Conservation (phyloP, 2,329 filamentous ascomycete species). For the Zasmidium cellare region DNA sequence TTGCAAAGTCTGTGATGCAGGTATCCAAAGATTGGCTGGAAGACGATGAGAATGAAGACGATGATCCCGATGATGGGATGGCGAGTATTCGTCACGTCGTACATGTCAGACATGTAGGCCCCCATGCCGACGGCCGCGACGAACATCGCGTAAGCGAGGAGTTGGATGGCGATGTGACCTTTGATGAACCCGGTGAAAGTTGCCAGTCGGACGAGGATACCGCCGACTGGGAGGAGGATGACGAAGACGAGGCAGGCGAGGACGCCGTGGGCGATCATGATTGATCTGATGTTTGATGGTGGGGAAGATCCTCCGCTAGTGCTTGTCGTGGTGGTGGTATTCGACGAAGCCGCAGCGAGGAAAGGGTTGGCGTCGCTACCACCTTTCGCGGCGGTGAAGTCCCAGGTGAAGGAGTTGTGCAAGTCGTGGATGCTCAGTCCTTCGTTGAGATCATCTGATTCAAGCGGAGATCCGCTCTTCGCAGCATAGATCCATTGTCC, state of each 20-base stretch:
- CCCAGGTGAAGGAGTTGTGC: slow-evolving; percentile 45
- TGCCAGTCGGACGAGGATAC: slow-evolving; percentile 45
- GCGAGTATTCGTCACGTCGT: slow-evolving; percentile 41
- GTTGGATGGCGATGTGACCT: slow-evolving; percentile 50
- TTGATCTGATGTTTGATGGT: slow-evolving; percentile 11
- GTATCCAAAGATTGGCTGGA: slow-evolving; percentile 56
- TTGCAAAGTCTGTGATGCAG: slow-evolving; percentile 54
- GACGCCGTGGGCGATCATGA: slow-evolving; percentile 45
- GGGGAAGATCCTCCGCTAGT: slow-evolving; percentile 2
- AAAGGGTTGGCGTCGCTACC: slow-evolving; percentile 49
- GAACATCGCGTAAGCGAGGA: slow-evolving; percentile 49
- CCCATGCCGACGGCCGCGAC: slow-evolving; percentile 54
- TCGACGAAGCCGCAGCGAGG: slow-evolving; percentile 17
- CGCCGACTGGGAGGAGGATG: slow-evolving; percentile 47
- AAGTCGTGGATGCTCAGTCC: slow-evolving; percentile 48
- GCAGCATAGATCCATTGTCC: slow-evolving; percentile 55
- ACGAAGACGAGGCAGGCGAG: slow-evolving; percentile 47
- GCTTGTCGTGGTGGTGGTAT: slow-evolving; percentile 6
- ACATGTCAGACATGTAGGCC: slow-evolving; percentile 30
- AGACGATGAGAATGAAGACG: slow-evolving; percentile 52
- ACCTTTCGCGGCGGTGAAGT: slow-evolving; percentile 52
- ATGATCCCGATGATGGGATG: slow-evolving; percentile 58
- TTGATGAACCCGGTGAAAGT: slow-evolving; percentile 46
- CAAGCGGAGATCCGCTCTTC: slow-evolving; percentile 48
- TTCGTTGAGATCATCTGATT: slow-evolving; percentile 46